Base-by-base conservation (phyloP, 2,329 filamentous ascomycete species). In the Blastomyces emzantsi region DNA sequence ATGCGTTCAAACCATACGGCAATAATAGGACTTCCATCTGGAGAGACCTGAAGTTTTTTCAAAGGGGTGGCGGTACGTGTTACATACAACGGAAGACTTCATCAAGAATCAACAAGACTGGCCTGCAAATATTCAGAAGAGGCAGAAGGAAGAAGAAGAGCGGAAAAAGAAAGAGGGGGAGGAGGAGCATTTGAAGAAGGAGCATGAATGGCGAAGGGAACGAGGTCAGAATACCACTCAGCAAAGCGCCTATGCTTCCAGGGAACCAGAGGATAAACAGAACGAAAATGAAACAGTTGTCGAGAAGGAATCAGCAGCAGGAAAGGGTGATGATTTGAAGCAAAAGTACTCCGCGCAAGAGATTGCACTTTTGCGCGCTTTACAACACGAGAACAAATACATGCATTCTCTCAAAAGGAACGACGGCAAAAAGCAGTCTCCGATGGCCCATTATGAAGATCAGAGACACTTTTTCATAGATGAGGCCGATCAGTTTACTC, bases 401-500 rank as follows among this genome's bases (percentile, higher is more conserved):
- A 73, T 79, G 1, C 66, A 70, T 28, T 71, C 68, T 1, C 70
- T 82, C 1, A 69, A 76, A 60, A 71, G 75, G 52, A 81, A 82
- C 61, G 73, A 80, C 52, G 79, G 79, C 22, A 77, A 75, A 62
- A 70, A 70, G 3, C 67, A 67, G 3, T 78, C 75, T 19, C 77
- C 78, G 11, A 71, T 75, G 41, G 70, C 66, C 1, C 67, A 73
- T 25, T 72, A 73, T 15, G 64, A 71, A 2, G 71, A 67, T 0
- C 68, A 70, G 0, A 72, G 77, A 11, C 70, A 71, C 7, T 22
- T 47, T 36, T 19, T 30, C 45, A 78, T 83, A 62, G 78, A 82
- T 59, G 80, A 82, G 66, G 72, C 74, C 2, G 82, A 84, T 65
- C 80, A 82, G 52, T 80, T 80, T 66, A 78, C 77, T 1, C 81